Conservation (phyloP, 805 yeast genomes). For the Starmerella apis region DNA sequence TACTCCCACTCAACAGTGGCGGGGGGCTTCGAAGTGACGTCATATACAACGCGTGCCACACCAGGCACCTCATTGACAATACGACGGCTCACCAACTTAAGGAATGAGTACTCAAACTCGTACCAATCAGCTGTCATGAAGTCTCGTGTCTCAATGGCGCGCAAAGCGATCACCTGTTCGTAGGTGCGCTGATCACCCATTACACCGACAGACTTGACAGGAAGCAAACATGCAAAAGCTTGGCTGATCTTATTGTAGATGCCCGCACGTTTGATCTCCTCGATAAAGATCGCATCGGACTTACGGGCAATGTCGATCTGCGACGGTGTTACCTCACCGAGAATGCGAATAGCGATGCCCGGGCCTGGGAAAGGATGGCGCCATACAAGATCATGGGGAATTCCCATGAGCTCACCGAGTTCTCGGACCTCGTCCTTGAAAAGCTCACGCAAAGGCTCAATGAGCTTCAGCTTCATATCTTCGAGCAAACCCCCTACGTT, state of each 20-base stretch:
- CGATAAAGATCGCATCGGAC: slow-evolving; percentile 92
- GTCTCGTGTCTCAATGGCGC: slow-evolving; percentile 96
- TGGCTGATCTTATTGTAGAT: slow-evolving; percentile 87
- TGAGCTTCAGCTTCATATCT: slow-evolving; percentile 94
- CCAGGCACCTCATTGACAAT: slow-evolving; percentile 98
- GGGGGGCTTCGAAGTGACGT: slow-evolving; percentile 97
- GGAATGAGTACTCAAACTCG: slow-evolving; percentile 81
- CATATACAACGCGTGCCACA: slow-evolving; percentile 97
- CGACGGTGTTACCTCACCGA: slow-evolving; percentile 88
- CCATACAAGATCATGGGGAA: slow-evolving; percentile 96
- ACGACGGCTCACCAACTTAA: slow-evolving; percentile 87
- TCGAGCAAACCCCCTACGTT: slow-evolving; percentile 97
- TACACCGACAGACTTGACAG: slow-evolving; percentile 98
- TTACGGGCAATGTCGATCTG: slow-evolving; percentile 96
- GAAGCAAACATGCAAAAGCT: slow-evolving; percentile 93
- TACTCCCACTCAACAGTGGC: slow-evolving; percentile 99
- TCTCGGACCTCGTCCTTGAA: slow-evolving; percentile 98
- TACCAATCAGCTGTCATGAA: slow-evolving; percentile 99
- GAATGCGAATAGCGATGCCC: slow-evolving; percentile 95
- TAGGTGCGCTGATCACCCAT: slow-evolving; percentile 99
- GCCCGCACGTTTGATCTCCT: slow-evolving; percentile 89
- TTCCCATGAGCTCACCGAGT: slow-evolving; percentile 87
- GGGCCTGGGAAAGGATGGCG: slow-evolving; percentile 99
- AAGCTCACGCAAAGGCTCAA: slow-evolving; percentile 96
- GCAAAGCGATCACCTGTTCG: slow-evolving; percentile 96